Base-by-base conservation (phyloP, 805 yeast species). In the Pichia sporocuriosa region DNA sequence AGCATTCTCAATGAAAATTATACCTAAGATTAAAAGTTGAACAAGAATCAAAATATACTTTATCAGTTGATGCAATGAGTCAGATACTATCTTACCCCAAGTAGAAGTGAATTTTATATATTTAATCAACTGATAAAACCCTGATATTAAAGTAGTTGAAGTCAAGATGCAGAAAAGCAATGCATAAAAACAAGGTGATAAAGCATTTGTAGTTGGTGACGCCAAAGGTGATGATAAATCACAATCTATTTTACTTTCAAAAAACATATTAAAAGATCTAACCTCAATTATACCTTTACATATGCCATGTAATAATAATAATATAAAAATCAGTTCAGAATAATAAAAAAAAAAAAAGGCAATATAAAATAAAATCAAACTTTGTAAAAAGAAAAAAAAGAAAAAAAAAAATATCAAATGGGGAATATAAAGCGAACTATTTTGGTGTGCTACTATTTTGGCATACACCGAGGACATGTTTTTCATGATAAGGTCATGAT, bases 121-220 rank as follows among this genome's bases (percentile, higher is more conserved):
- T 10, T 47, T 31, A 2, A 38, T 5, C 10, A 58, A 35, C 25
- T 62, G 63, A 17, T 34, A 46, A 1, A 49, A 15, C 6, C 61
- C 65, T 3, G 44, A 6, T 5, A 53, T 4, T 0, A 37, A 43
- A 13, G 54, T 46, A 0, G 47, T 3, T 1, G 35, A 15, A 1
- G 60, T 33, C 3, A 43, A 21, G 5, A 23, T n/a, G 1, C 37
- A 42, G 32, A 49, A 47, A 6, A 55, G 32, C 13, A 53, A 20
- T 1, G 59, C 49, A 6, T 59, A 40, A 46, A 63, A 63, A 39
- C 66, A 61, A 7, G 61, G 60, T 17, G 50, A 58, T 34, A 63
- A 32, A 1, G 63, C 51, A 39, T 55, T 61, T 6, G 55, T 40
- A 12, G 39, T n/a, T 6, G 48, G 43, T 3, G 53, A 48, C 4